Evolutionary conservation across 139 green algal genomes (phyloP), one percentile per base, ranked within the genome.

Genomic region (Spirogloea muscicola): DNA sequence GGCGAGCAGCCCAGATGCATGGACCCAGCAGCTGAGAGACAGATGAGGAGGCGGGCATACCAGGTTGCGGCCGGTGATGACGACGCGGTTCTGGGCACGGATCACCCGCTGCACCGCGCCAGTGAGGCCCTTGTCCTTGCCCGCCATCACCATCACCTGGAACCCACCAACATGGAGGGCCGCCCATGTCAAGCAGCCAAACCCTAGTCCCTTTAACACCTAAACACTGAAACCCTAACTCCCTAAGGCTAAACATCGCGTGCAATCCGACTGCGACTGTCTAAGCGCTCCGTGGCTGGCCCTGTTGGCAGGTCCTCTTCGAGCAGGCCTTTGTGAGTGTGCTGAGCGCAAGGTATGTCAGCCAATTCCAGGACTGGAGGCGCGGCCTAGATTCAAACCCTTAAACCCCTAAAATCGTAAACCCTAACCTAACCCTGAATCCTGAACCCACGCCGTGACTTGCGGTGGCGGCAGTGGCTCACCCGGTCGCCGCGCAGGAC

Each of bases 11-110:
- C n/a, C n/a, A n/a, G n/a, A n/a, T n/a, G n/a, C n/a, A n/a, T n/a
- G n/a, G n/a, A n/a, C n/a, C n/a, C n/a, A n/a, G n/a, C n/a, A n/a
- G n/a, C n/a, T n/a, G n/a, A n/a, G n/a, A n/a, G n/a, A n/a, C n/a
- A n/a, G n/a, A n/a, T n/a, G n/a, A n/a, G n/a, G n/a, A n/a, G n/a
- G n/a, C n/a, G n/a, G n/a, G n/a, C n/a, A n/a, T 74, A 93, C 89
- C 86, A 93, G 63, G 61, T 93, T 92, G 1, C 82, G 68, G 34
- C 89, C 89, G 44, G 91, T 85, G 4, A 94, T 83, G n/a, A 91
- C 55, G 18, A 94, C 85, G 0, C 58, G 58, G 9, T 82, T 86
- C 41, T 84, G 77, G 0, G 59, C 10, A 3, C 72, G 41, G 10
- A 69, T 10, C 18, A 86, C 81, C 40, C 82, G 84, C 48, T 63